Evolutionary conservation across 2,329 filamentous ascomycete genomes (phyloP), one percentile per base, ranked within the genome.

Genomic region (Zasmidium angulare): DNA sequence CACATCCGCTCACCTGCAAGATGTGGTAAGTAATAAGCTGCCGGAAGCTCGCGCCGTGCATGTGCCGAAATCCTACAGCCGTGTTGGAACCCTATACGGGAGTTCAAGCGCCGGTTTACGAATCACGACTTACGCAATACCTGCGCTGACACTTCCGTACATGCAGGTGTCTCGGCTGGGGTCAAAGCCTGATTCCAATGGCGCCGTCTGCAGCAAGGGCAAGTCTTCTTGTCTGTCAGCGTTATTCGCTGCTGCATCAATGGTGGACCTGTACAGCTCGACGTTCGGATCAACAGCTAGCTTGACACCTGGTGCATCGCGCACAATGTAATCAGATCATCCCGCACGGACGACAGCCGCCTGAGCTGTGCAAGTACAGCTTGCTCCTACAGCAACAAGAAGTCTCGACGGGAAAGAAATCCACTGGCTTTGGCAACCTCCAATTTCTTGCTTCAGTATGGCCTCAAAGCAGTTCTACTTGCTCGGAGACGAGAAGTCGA

Each of bases 401-500:
- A 29, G 6, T 4, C 26, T 29, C 11, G 6, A 29, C 4, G 6
- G 26, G 4, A 6, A 11, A 29, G 26, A 29, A 29, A 4, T 4
- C 6, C 14, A 43, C 36, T 17, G 12, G n/a, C 6, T 43, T 43
- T 17, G 6, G n/a, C n/a, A n/a, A n/a, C n/a, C 6, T 19, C 29
- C 14, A n/a, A 50, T 11, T 9, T 2, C 48, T 26, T 19, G 19
- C 26, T 12, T 11, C 21, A 26, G 4, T n/a, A 50, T 50, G 48
- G 20, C 48, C 17, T 26, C 48, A n/a, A 50, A 58, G 50, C 10
- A 62, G 17, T 74, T 74, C 62, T 71, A 68, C 51, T 63, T 74
- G 17, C 55, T 67, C 9, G 71, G 71, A 53, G 68, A 72, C 20
- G 63, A 68, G 40, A 54, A 64, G 21, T 54, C 62, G 4, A 63